Conservation (phyloP, 2,329 filamentous ascomycete genomes). For the Venturia pyrina region DNA sequence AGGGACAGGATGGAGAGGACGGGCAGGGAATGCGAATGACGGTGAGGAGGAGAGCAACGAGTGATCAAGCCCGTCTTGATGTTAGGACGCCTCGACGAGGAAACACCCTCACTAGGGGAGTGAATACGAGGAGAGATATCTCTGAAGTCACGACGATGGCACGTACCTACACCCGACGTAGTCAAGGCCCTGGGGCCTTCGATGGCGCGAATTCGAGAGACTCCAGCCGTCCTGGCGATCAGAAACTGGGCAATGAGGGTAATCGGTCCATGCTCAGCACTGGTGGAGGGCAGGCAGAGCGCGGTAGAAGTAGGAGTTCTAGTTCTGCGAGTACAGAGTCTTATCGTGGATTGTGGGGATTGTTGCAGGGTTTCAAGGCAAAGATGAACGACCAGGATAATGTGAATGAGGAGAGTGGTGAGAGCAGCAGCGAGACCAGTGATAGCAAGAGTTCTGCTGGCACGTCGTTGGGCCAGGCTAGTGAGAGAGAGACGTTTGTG, state of each 20-base stretch:
- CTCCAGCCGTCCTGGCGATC: neutral
- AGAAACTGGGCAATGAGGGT: too few relatives aligned
- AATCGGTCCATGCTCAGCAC: neutral
- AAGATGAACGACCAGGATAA: too few relatives aligned
- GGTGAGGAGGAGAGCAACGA: neutral
- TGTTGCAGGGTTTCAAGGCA: neutral
- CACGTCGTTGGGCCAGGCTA: neutral
- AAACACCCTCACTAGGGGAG: neutral
- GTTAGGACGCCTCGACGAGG: neutral
- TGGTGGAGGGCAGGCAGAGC: neutral
- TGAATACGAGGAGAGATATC: neutral
- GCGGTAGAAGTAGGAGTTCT: neutral
- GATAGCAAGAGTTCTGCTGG: neutral
- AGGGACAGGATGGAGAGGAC: neutral
- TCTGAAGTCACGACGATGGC: neutral
- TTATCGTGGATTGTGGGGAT: neutral
- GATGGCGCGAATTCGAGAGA: neutral
- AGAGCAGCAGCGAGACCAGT: neutral
- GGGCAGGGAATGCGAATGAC: neutral
- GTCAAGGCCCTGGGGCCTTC: neutral
- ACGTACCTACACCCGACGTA: neutral
- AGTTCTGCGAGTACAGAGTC: neutral
- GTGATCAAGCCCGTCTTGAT: too few relatives aligned
- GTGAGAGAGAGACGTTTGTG: neutral
- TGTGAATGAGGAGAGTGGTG: neutral